Percentiles rank a stretch among this genome's conserved stretches.
Evolutionary conservation across 208 protist species (phyloP).

Genomic region (Porcisia deanei): DNA sequence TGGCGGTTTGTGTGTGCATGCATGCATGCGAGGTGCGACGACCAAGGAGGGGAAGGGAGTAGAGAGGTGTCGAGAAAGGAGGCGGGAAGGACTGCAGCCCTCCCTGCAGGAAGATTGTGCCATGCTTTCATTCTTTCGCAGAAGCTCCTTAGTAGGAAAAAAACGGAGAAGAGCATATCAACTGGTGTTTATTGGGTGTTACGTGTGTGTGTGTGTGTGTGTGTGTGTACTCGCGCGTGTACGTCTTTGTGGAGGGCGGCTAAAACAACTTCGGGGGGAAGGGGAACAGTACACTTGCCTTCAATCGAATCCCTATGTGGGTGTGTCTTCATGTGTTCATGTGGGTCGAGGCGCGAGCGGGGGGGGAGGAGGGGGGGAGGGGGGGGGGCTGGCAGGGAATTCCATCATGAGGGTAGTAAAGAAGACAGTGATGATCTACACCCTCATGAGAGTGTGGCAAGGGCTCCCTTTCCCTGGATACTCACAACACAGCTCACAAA

Average conservation of each 20-base stretch:
- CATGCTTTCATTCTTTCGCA: neutral
- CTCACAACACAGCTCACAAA: neutral
- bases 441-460: neutral
- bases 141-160: conserved; percentile 1
- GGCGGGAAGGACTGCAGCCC: neutral
- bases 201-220: neutral
- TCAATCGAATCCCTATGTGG: neutral
- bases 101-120: neutral
- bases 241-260: neutral
- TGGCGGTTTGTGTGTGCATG: neutral
- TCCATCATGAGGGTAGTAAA: too few relatives aligned
- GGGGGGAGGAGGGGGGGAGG: neutral
- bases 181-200: neutral
- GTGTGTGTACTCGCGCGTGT: neutral
- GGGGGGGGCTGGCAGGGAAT: neutral
- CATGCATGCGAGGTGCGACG: neutral
- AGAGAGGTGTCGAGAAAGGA: neutral
- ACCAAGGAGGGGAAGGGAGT: neutral
- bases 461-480: neutral
- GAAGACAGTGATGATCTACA: neutral
- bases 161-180: neutral
- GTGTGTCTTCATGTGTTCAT: neutral
- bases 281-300: neutral
- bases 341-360: neutral
- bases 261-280: neutral